Percentiles rank a stretch among this genome's conserved stretches.
phyloP scores from a whole-genome alignment of 495 filamentous ascomycete species.

The Acidiella bohemica region DNA sequence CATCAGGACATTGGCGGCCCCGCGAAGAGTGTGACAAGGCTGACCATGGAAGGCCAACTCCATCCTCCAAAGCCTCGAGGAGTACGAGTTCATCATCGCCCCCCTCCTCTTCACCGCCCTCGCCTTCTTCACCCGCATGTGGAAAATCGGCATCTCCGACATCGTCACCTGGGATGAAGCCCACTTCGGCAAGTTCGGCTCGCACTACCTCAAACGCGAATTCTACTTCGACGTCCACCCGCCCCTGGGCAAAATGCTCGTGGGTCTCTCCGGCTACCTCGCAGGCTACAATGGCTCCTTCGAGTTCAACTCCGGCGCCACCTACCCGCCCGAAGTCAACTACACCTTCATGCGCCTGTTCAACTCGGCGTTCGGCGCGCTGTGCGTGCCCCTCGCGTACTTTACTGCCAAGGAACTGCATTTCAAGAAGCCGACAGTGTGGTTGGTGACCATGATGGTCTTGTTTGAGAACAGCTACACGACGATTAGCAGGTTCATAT shows the following conservation, averaged over 20 bases:
- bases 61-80: conserved; percentile 51
- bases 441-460: conserved; percentile 93
- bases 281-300: conserved; percentile 99
- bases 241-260: conserved; percentile 93
- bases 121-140: conserved; percentile 88
- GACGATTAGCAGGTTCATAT: conserved; percentile 93
- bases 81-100: conserved; percentile 76
- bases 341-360: conserved; percentile 98
- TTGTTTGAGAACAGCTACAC: conserved; percentile 98
- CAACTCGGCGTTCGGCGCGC: conserved; percentile 86
- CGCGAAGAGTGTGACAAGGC: not conserved
- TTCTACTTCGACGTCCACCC: conserved; percentile 99
- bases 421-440: conserved; percentile 72
- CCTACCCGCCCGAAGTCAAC: conserved; percentile 82
- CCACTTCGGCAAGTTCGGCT: conserved; percentile 99
- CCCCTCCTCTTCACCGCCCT: conserved; percentile 78
- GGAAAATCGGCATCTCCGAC: conserved; percentile 83
- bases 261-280: conserved; percentile 86
- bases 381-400: conserved; percentile 89
- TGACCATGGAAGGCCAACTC: conserved; percentile 28
- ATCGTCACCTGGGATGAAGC: conserved; percentile 99
- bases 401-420: conserved; percentile 84
- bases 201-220: conserved; percentile 95
- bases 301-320: conserved; percentile 98
- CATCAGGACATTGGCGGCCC: not conserved